These are phyloP conservation scores for Oidium heveae DNA, from an alignment of 2,329 filamentous ascomycete species.

Conservation along the genomic window DNA sequence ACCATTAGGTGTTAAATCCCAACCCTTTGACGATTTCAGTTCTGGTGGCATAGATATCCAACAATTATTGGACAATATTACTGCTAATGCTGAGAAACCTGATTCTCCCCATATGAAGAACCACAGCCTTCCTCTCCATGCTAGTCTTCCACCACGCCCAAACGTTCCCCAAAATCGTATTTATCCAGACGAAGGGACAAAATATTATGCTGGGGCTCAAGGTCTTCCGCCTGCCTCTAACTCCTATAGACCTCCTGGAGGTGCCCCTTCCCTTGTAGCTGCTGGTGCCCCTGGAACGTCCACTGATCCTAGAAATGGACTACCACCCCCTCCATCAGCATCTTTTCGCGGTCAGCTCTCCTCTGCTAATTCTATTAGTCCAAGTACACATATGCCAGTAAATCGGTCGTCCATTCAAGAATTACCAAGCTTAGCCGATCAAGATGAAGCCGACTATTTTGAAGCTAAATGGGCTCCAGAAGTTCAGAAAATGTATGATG, in stretches of 20 bases:
- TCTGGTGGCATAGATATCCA: constrained; percentile 15
- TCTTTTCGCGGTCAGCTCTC: constrained; percentile 10
- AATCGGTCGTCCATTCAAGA: constrained; percentile 6
- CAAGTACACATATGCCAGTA: constrained; percentile 6
- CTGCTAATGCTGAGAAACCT: constrained; percentile 14
- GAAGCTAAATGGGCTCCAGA: constrained; percentile 18
- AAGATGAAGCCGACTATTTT: constrained; percentile 11
- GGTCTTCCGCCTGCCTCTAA: constrained; percentile 8
- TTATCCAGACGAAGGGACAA: constrained; percentile 11
- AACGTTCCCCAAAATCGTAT: constrained; percentile 11
- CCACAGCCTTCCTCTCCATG: constrained; percentile 12
- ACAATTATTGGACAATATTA: constrained; percentile 16
- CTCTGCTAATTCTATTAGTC: constrained; percentile 7
- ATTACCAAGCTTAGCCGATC: constrained; percentile 5
- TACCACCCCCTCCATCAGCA: constrained; percentile 14
- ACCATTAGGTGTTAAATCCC: not conserved
- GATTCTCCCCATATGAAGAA: constrained; percentile 6
- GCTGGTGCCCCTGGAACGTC: constrained; percentile 14
- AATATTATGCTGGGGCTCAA: constrained; percentile 11
- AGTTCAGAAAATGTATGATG: constrained; percentile 42
- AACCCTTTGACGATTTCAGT: constrained; percentile 10
- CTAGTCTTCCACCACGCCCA: constrained; percentile 15
- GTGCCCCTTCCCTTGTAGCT: constrained; percentile 10
- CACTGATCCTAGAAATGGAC: constrained; percentile 13
- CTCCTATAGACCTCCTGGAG: constrained; percentile 13